Evolutionary conservation across 2,329 filamentous ascomycete genomes (phyloP).

Genomic region (Monosporascus sp.): DNA sequence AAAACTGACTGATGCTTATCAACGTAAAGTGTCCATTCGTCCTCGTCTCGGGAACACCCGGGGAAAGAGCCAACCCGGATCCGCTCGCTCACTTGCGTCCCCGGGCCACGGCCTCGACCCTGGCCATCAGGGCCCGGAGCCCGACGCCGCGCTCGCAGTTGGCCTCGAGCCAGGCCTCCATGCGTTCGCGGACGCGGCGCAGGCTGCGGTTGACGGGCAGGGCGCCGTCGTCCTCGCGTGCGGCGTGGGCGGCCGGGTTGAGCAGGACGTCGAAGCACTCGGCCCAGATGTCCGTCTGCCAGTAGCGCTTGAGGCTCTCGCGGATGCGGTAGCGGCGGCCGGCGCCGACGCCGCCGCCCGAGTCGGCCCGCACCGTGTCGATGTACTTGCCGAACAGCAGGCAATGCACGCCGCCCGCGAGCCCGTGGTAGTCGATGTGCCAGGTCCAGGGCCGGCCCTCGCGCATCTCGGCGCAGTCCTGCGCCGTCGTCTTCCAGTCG

Average conservation of each 20-base stretch:
- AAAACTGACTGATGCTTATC: no score
- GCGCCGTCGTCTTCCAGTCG: constrained; percentile 84
- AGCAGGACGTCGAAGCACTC: constrained; percentile 79
- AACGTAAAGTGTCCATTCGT: no score
- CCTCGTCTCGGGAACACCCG: background rate
- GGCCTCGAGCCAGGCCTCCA: constrained; percentile 77
- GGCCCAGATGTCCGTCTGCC: constrained; percentile 89
- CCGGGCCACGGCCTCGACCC: constrained; percentile 45
- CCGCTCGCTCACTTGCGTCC: constrained; percentile 8
- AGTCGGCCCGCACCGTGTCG: constrained; percentile 61
- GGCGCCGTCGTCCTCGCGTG: constrained; percentile 56
- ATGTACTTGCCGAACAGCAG: constrained; percentile 95
- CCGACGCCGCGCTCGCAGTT: constrained; percentile 79
- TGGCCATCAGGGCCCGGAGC: constrained; percentile 64
- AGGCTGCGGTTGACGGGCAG: constrained; percentile 73
- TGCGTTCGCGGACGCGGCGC: constrained; percentile 62
- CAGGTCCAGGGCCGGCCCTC: constrained; percentile 94
- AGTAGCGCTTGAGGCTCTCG: constrained; percentile 87
- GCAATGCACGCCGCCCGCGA: constrained; percentile 82
- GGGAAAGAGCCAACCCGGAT: background rate
- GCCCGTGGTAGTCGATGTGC: constrained; percentile 92
- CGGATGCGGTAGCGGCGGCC: constrained; percentile 72
- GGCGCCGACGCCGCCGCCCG: constrained; percentile 49
- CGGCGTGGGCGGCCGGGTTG: constrained; percentile 68
- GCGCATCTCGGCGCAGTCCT: constrained; percentile 93